Conservation (phyloP, 441 rosid genomes). For the Melastoma candidum region DNA sequence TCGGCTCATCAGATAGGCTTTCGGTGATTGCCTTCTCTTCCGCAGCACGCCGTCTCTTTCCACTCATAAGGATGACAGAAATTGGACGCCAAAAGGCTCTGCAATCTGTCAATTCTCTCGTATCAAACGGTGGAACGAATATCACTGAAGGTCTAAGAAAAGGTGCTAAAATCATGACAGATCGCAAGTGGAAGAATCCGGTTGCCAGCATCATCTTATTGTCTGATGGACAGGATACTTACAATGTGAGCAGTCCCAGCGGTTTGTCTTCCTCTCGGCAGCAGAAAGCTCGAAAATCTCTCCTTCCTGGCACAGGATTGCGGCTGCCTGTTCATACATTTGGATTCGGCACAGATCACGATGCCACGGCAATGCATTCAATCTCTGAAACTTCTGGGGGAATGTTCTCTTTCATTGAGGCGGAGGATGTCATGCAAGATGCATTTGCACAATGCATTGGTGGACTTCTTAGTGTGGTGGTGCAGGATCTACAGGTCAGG, state of each 20-base stretch:
- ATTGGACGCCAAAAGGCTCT: conserved; percentile 49
- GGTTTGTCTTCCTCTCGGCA: conserved; percentile 9
- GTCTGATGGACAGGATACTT: conserved; percentile 75
- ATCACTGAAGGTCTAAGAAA: conserved; percentile 61
- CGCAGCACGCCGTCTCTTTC: conserved; percentile 53
- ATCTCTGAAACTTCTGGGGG: conserved; percentile 19
- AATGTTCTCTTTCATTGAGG: conserved; percentile 19
- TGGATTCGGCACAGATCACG: conserved; percentile 36
- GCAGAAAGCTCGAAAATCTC: conserved; percentile 26
- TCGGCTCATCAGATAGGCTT: conserved; percentile 58
- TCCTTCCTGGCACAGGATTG: conserved; percentile 40
- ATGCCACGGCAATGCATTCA: conserved; percentile 17
- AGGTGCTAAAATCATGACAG: conserved; percentile 46
- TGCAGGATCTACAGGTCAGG: conserved; percentile 29
- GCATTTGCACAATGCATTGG: conserved; percentile 25
- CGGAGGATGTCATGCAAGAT: conserved; percentile 20
- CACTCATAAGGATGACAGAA: conserved; percentile 59
- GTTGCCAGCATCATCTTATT: conserved; percentile 53
- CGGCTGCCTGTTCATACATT: conserved; percentile 60
- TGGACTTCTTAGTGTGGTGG: conserved; percentile 23
- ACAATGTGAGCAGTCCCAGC: conserved; percentile 31
- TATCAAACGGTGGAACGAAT: conserved; percentile 61
- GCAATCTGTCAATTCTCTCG: conserved; percentile 50
- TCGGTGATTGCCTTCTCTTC: conserved; percentile 67
- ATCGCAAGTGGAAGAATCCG: conserved; percentile 53